Evolutionary conservation across 2,329 filamentous ascomycete genomes (phyloP).

Genomic region (Knoxdaviesia proteae): DNA sequence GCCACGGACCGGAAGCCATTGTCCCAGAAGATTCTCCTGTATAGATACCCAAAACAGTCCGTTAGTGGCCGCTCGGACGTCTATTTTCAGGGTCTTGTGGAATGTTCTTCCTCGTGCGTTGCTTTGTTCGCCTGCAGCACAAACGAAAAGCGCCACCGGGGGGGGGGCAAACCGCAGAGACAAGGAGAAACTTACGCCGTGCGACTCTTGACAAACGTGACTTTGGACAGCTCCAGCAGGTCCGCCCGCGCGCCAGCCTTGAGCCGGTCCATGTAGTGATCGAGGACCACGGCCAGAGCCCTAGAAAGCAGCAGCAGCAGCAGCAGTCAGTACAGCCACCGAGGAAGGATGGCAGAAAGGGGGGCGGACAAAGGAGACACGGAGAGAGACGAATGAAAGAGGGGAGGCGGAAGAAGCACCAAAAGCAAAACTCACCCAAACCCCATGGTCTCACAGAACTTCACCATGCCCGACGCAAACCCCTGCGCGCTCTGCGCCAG

Average conservation of each 20-base stretch:
- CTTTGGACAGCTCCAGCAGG: slow-evolving; percentile 46
- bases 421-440: slow-evolving; percentile 33
- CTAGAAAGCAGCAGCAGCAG: slow-evolving; percentile 13
- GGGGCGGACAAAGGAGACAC: background rate
- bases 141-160: too few relatives aligned
- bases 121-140: too few relatives aligned
- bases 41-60: too few relatives aligned
- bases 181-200: slow-evolving; percentile 30
- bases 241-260: slow-evolving; percentile 53
- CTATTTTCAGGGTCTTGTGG: too few relatives aligned
- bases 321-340: too few relatives aligned
- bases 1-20: slow-evolving; percentile 52
- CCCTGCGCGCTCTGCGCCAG: slow-evolving; percentile 57
- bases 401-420: background rate
- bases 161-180: background rate
- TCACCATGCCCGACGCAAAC: slow-evolving; percentile 60
- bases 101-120: too few relatives aligned
- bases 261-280: slow-evolving; percentile 56
- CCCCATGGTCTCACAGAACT: slow-evolving; percentile 58
- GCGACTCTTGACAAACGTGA: slow-evolving; percentile 57
- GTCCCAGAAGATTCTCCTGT: slow-evolving; percentile 44
- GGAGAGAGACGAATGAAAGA: background rate
- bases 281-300: slow-evolving; percentile 48
- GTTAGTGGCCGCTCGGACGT: too few relatives aligned
- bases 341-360: too few relatives aligned